phyloP scores from a whole-genome alignment of 2,329 filamentous ascomycete species.

The Colletotrichum plurivorum region DNA sequence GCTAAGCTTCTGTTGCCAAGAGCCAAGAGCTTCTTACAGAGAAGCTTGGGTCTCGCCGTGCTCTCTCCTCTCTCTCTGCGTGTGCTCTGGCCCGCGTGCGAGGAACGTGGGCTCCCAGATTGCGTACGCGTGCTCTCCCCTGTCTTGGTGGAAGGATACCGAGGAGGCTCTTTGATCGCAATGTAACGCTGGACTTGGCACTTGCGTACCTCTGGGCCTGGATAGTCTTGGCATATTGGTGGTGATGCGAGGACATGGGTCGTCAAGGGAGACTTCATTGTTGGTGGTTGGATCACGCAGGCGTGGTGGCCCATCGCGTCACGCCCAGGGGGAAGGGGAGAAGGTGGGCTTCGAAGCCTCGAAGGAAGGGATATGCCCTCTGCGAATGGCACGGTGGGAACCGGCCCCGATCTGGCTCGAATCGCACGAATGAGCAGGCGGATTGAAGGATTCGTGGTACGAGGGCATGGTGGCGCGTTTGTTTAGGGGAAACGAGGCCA shows the following conservation, averaged over 20 bases:
- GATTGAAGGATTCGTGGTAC: slow-evolving; percentile 8
- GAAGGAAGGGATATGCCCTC: background rate
- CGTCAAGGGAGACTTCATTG: background rate
- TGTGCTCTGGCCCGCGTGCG: background rate
- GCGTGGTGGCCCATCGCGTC: slow-evolving; percentile 9
- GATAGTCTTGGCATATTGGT: slow-evolving; percentile 11
- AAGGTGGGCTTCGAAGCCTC: background rate
- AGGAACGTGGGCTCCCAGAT: background rate
- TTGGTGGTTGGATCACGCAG: slow-evolving; percentile 4
- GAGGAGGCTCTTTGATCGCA: slow-evolving; percentile 29
- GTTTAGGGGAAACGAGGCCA: slow-evolving; percentile 34
- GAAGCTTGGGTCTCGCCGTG: slow-evolving; percentile 17
- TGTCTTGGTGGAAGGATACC: slow-evolving; percentile 22
- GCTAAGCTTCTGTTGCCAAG: slow-evolving; percentile 36
- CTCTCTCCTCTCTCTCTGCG: background rate
- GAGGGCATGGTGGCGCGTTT: slow-evolving; percentile 23
- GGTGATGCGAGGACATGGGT: slow-evolving; percentile 1
- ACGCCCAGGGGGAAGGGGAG: background rate
- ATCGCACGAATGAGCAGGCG: slow-evolving; percentile 28
- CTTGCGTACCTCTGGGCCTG: slow-evolving; percentile 27
- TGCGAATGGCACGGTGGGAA: slow-evolving; percentile 5
- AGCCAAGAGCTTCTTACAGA: slow-evolving; percentile 26
- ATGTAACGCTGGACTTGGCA: slow-evolving; percentile 25
- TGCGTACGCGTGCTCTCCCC: slow-evolving; percentile 15
- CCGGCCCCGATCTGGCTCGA: slow-evolving; percentile 9